phyloP scores from a whole-genome alignment of 2,329 filamentous ascomycete genomes.

The Raffaelea arxii region DNA sequence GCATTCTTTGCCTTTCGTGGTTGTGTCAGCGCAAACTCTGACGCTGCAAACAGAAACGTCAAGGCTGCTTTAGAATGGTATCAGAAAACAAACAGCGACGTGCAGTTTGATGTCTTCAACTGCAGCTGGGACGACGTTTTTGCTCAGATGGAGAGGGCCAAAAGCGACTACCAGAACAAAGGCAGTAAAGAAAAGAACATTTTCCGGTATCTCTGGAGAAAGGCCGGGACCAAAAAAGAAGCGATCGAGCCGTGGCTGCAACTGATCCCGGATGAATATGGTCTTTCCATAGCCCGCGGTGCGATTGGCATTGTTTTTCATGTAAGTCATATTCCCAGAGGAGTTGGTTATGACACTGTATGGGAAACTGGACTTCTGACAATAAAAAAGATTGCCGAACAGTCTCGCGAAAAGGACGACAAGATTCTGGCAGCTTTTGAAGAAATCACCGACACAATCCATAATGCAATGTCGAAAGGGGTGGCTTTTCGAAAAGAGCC shows the following conservation, averaged over 20 bases:
- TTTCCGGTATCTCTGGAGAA: constrained; percentile 7
- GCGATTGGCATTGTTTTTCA: constrained; percentile 7
- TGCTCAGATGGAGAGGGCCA: constrained; percentile 3
- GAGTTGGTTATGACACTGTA: no score
- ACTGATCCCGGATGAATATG: constrained; percentile 8
- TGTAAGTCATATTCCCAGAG: no score
- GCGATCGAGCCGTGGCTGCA: constrained; percentile 7
- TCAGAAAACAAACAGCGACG: background rate
- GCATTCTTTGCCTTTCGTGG: no score
- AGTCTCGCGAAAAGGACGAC: constrained; percentile 5
- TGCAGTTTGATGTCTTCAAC: constrained; percentile 2
- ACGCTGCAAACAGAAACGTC: no score
- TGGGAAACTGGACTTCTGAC: no score
- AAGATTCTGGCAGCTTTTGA: constrained; percentile 5
- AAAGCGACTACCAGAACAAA: constrained; percentile 3
- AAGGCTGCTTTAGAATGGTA: constrained; percentile 3
- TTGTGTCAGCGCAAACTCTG: no score
- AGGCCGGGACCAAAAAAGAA: constrained; percentile 4
- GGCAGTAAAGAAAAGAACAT: background rate
- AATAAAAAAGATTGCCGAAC: constrained; percentile 7
- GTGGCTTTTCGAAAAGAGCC: constrained; percentile 2
- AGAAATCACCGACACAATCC: constrained; percentile 5
- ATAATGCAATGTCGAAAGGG: constrained; percentile 5
- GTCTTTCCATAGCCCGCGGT: constrained; percentile 4
- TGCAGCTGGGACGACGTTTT: constrained; percentile 8